These are phyloP conservation scores for Secale cereale DNA, from an alignment of 176 grass and related monocot species.

Conservation along the genomic window DNA sequence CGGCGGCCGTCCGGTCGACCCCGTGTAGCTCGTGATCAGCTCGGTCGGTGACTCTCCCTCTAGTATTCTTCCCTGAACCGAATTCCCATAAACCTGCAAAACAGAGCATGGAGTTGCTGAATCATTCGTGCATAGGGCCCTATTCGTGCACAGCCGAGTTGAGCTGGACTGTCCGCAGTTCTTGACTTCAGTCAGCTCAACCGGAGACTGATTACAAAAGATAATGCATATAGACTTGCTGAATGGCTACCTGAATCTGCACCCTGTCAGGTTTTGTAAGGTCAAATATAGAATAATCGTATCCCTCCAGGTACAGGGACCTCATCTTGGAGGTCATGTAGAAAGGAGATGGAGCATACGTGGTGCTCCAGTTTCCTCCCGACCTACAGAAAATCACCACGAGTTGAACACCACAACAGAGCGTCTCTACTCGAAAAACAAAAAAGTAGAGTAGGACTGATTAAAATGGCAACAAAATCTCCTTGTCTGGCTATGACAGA, in stretches of 20 bases:
- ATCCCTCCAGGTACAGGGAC: constrained; percentile 80
- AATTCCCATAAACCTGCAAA: constrained; percentile 53
- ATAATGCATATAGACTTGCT: neutral
- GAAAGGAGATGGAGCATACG: constrained; percentile 89
- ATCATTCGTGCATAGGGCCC: neutral
- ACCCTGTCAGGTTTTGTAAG: constrained; percentile 82
- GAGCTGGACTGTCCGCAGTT: neutral
- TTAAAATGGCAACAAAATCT: neutral
- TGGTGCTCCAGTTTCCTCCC: constrained; percentile 89
- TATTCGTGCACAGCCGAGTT: neutral
- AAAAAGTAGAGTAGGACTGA: neutral
- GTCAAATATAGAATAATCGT: constrained; percentile 88
- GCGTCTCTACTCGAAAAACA: neutral
- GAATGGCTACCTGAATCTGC: constrained; percentile 76
- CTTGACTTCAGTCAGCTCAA: neutral
- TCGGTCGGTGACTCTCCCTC: constrained; percentile 63
- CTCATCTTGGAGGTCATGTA: constrained; percentile 98
- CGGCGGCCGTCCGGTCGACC: constrained; percentile 65
- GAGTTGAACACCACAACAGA: neutral
- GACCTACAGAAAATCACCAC: constrained; percentile 44
- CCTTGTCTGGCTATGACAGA: neutral
- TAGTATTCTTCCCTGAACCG: constrained; percentile 65
- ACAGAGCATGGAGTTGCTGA: neutral
- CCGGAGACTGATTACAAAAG: neutral
- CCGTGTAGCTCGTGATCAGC: constrained; percentile 69